Base-by-base conservation (phyloP, 306 rosid genomes). In the Citrullus colocynthis region DNA sequence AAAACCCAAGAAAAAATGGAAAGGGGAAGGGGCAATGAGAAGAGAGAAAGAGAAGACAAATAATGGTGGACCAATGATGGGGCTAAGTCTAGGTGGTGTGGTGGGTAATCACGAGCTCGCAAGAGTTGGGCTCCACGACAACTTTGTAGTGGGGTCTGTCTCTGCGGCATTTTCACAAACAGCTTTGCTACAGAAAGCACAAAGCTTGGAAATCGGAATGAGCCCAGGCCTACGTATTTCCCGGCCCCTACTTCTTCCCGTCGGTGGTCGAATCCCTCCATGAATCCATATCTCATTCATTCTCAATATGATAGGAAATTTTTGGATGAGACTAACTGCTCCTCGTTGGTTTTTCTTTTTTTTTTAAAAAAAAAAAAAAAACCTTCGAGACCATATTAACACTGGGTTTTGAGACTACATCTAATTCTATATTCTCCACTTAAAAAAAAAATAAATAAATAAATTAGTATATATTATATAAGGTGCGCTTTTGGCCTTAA, bases 91-190 rank as follows among this genome's bases (percentile, higher is more conserved):
- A 41, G 52, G 18, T 44, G 30, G 36, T 7, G 75, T 24, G 60
- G 60, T 72, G 78, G 78, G 62, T 17, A 36, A 36, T 74, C 78
- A 74, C 62, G 45, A 54, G 48, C 63, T 30, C 78, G 78, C 45
- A 74, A 54, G 36, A 34, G 45, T 32, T 34, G 59, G 10, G 49
- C 45, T 30, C 44, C 11, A 74, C 44, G 78, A 52, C 78, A 74
- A 52, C 1, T 34, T 9, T 2, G 21, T 17, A 17, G 78, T 74
- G 62, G 77, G 61, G 62, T 32, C 77, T 56, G 62, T 15, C 62
- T 24, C 76, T 72, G 58, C 42, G 59, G 15, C 77, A 74, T 74
- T 74, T 49, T 45, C 44, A 52, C 77, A 51, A 73, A 51, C 62
- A 51, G 77, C 32, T 73, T 73, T 10, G 45, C 5, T 42, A 30